Evolutionary conservation across 805 yeast genomes (phyloP).

Genomic region (Starmera amethionina): DNA sequence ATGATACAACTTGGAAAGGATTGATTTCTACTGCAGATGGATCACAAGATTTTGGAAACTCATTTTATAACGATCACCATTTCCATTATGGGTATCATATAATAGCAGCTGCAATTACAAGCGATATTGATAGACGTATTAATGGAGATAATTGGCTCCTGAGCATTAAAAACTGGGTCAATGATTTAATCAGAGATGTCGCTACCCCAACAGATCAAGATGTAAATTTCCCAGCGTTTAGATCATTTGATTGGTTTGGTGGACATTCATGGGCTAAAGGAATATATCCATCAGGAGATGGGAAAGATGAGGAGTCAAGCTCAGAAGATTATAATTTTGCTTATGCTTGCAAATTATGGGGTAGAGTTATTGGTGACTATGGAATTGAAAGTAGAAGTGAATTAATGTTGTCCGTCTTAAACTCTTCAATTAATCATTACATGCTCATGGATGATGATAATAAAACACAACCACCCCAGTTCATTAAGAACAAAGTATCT

Average conservation of each 20-base stretch:
- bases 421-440: conserved; percentile 41
- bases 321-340: conserved; percentile 69
- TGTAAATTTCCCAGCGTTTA: conserved; percentile 49
- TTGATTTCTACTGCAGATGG: conserved; percentile 56
- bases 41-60: conserved; percentile 61
- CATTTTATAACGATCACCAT: conserved; percentile 67
- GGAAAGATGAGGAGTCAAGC: conserved; percentile 66
- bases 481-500: conserved; percentile 55
- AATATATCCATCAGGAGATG: conserved; percentile 59
- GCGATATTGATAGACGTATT: conserved; percentile 39
- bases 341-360: conserved; percentile 62
- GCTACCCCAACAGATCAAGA: conserved; percentile 51
- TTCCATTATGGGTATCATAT: conserved; percentile 71
- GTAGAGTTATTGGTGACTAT: conserved; percentile 39
- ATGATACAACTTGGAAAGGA: conserved; percentile 76
- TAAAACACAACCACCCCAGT: conserved; percentile 42
- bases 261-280: conserved; percentile 82
- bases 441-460: conserved; percentile 46
- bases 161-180: conserved; percentile 41
- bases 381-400: conserved; percentile 45
- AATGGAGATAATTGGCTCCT: conserved; percentile 44
- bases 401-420: conserved; percentile 52
- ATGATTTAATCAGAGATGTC: conserved; percentile 53
- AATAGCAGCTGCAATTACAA: conserved; percentile 59
- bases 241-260: conserved; percentile 66